Evolutionary conservation across 2,329 filamentous ascomycete genomes (phyloP), one percentile per base, ranked within the genome.

Genomic region (Scolecobasidium constrictum): DNA sequence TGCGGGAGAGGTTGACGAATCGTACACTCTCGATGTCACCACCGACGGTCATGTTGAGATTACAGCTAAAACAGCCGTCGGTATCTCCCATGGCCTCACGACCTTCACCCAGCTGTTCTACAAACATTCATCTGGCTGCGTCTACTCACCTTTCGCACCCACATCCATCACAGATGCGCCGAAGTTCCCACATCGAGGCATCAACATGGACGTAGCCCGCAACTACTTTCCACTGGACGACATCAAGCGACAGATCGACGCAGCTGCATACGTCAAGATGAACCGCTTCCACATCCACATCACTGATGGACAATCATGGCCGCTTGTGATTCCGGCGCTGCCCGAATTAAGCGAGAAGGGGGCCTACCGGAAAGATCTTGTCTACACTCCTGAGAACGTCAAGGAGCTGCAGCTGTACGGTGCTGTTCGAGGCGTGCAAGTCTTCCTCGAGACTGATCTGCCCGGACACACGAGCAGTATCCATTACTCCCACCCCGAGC

Each of bases 261-360:
- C 78, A 33, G 63, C 83, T 49, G 68, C 82, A 1, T 86, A 78
- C 73, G 86, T 80, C 66, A 92, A 93, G 66, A 73, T 92, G 68
- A 92, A 92, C 63, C 72, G 78, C 4, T 70, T 93, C 44, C 86
- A 92, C 61, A 67, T 90, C 42, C 86, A 93, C 65, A 71, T 81
- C 45, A 92, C 84, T 4, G 86, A 93, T 60, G 78, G 81, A 13
- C 86, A 93, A 60, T 84, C 84, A 3, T 93, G 86, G 82, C 86
- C 86, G 0, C 67, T 94, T 18, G 84, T 86, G 50, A 80, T 94
- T 39, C 83, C 84, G 1, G 62, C 81, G 2, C 62, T 94, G 48
- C 83, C 86, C 3, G 73, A 81, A 46, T 68, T 94, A 2, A 71
- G 85, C 3, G 61, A 69, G 41, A 80, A 85, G 57, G 86, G 86